Base-by-base conservation (phyloP, 345 rosid genomes). In the Gossypium bickii region DNA sequence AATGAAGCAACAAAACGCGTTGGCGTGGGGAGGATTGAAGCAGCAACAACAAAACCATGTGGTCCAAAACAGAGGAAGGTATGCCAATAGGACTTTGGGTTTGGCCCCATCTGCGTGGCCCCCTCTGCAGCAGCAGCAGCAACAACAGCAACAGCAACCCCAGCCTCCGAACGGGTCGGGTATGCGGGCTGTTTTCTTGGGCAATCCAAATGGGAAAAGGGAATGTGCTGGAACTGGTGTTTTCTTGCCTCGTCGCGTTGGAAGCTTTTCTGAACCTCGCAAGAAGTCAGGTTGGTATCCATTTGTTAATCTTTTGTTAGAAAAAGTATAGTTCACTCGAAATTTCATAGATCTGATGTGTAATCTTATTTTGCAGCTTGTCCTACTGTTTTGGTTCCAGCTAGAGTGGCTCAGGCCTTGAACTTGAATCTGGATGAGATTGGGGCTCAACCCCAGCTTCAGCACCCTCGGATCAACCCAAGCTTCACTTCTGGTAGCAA, bases 151-250 rank as follows among this genome's bases (percentile, higher is more conserved):
- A 20, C 89, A 59, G 8, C 63, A 79, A 62, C 0, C 61, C 16
- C 86, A 67, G 6, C 24, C 62, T 18, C 77, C 70, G 70, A 74
- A 64, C 20, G 85, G 86, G 58, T 82, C 90, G 3, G 84, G 83
- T 57, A 85, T 86, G 97, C 78, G 86, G 27, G 88, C 92, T 52
- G 89, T 86, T 15, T 85, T 88, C 44, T 85, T 89, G 12, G 91
- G 89, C 7, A 73, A 83, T n/a, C 80, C 81, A 0, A 47, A 81
- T n/a, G 83, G 53, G 0, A 89, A 89, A 81, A 83, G 83, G 34
- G 90, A 84, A 72, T 87, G 86, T 52, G 81, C 94, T 7, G 99
- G 98, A 3, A 95, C 99, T 7, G 98, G 97, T 17, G 98, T 95
- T 7, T 95, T 95, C 85, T 76, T 93, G 52, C 99, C 99, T 22